These are phyloP conservation scores for Cystobasidiaceae sp. DNA, from an alignment of 1,284 basidiomycete genomes.

Conservation along the genomic window DNA sequence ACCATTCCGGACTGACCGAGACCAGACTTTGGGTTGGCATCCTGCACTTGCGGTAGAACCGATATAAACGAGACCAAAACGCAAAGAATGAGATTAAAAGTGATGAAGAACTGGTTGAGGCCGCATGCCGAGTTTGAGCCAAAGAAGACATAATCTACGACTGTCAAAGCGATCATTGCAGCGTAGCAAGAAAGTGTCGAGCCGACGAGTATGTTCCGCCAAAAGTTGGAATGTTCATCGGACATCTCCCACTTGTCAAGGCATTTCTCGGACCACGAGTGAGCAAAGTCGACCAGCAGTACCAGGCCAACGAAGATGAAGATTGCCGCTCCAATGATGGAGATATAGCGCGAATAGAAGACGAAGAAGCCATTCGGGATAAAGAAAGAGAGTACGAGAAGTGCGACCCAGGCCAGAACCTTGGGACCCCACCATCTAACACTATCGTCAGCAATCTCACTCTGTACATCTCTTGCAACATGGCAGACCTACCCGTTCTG, in stretches of 20 bases:
- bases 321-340: slow-evolving; percentile 81
- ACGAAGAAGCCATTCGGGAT: slow-evolving; percentile 92
- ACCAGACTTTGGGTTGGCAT: slow-evolving; percentile 87
- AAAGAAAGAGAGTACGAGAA: slow-evolving; percentile 77
- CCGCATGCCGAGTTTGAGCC: slow-evolving; percentile 70
- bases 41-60: slow-evolving; percentile 81
- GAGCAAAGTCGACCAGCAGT: slow-evolving; percentile 96
- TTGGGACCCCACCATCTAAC: slow-evolving; percentile 97
- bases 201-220: slow-evolving; percentile 93
- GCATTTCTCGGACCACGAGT: slow-evolving; percentile 96
- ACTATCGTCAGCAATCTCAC: too few species aligned
- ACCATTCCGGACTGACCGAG: slow-evolving; percentile 96
- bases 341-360: slow-evolving; percentile 78
- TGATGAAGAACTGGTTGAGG: slow-evolving; percentile 92
- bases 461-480: too few species aligned
- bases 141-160: slow-evolving; percentile 87
- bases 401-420: slow-evolving; percentile 72
- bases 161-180: slow-evolving; percentile 74
- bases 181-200: slow-evolving; percentile 87
- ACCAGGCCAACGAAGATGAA: slow-evolving; percentile 95
- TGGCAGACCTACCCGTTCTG: slow-evolving; percentile 81
- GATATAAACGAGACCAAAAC: slow-evolving; percentile 76
- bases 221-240: slow-evolving; percentile 67
- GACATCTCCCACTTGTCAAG: slow-evolving; percentile 87
- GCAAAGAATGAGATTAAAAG: slow-evolving; percentile 79